Conservation (phyloP, 805 yeast genomes). For the Saccharomyces cerevisiae region DNA sequence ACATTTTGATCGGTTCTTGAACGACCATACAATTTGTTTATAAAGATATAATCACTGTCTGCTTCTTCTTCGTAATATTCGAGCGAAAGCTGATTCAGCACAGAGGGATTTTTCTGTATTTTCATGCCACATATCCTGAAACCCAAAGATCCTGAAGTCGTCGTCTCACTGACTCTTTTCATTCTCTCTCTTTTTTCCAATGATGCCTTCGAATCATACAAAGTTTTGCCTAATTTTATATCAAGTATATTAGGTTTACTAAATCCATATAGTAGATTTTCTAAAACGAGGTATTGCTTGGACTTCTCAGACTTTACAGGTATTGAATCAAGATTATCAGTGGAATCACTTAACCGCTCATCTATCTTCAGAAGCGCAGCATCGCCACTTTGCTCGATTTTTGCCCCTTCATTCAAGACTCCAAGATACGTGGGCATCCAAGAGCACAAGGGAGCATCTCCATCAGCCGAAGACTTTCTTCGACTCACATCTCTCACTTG, state of each 20-base stretch:
- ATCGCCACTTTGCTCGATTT: background rate
- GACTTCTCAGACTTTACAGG: constrained; percentile 1
- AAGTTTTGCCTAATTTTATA: constrained; percentile 65
- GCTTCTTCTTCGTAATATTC: constrained; percentile 20
- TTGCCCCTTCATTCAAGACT: constrained; percentile 18
- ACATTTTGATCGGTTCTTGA: constrained; percentile 39
- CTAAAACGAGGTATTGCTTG: constrained; percentile 51
- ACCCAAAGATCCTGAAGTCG: constrained; percentile 74
- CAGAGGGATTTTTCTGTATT: constrained; percentile 27
- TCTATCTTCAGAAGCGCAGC: background rate
- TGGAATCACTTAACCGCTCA: background rate
- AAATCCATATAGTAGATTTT: constrained; percentile 59
- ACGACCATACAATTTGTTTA: constrained; percentile 70
- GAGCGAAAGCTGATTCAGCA: background rate
- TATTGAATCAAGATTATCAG: background rate
- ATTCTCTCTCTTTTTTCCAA: constrained; percentile 57
- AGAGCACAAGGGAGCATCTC: constrained; percentile 18
- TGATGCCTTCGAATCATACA: constrained; percentile 57
- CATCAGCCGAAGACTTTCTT: constrained; percentile 8
- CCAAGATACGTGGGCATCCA: constrained; percentile 29
- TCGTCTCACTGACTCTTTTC: constrained; percentile 50
- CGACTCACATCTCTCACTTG: constrained; percentile 7
- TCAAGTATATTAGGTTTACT: constrained; percentile 67
- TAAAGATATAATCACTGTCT: constrained; percentile 39
- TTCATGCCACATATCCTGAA: constrained; percentile 89